A percentile compares a stretch with the other conserved stretches of the same genome.
phyloP scores from a whole-genome alignment of 495 filamentous ascomycete species.

The Neurospora terricola region DNA sequence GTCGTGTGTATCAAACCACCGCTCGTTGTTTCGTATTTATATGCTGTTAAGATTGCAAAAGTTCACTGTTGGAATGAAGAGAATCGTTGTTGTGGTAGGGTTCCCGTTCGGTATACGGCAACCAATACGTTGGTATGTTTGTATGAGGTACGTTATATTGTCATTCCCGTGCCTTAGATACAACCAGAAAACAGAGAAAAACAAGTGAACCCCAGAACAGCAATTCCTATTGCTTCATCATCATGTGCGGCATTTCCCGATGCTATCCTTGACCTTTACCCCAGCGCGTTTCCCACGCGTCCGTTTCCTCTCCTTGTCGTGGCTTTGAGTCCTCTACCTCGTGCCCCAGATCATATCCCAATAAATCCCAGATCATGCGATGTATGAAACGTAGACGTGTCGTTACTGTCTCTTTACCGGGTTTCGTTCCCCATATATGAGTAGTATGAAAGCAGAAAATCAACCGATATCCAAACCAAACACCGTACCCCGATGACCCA shows the following conservation, averaged over 20 bases:
- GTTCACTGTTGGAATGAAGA: not conserved
- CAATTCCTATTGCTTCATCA: not conserved
- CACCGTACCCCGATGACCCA: not conserved
- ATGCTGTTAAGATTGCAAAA: not conserved
- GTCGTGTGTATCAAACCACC: not conserved
- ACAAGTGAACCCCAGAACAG: not conserved
- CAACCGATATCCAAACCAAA: not conserved
- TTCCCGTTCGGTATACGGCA: not conserved
- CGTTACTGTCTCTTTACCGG: conserved; percentile 22
- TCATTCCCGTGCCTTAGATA: not conserved
- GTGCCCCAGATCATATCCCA: not conserved
- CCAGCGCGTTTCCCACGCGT: not conserved
- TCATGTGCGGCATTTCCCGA: not conserved
- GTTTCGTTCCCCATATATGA: conserved; percentile 12
- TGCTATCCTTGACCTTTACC: not conserved
- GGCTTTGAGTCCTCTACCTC: not conserved
- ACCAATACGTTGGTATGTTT: not conserved
- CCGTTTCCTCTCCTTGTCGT: not conserved
- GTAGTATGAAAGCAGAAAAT: conserved; percentile 7
- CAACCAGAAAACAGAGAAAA: not conserved
- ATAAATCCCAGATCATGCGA: not conserved
- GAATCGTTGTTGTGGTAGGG: not conserved
- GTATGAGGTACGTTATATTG: not conserved
- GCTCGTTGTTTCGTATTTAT: not conserved
- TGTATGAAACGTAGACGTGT: not conserved